Evolutionary conservation across 163 green algal genomes (phyloP), one percentile per base, ranked within the genome.

Genomic region (Chlorella variabilis): DNA sequence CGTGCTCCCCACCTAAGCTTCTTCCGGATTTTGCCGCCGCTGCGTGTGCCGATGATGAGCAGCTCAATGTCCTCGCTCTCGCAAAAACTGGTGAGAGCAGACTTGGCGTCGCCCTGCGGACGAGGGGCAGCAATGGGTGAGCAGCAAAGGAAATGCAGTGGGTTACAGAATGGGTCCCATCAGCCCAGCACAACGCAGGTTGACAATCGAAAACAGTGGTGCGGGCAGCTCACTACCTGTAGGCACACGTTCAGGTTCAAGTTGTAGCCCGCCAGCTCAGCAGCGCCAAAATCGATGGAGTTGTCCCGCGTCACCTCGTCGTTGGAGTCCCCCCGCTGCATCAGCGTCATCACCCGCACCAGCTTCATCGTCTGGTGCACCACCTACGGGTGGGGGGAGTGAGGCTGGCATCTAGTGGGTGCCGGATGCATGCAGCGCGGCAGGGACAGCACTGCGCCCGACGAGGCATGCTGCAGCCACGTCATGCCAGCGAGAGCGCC

Each of bases 51-150:
- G 34, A 89, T 85, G 45, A 89, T 38, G 6, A 89, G 81, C 51
- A 89, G 59, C 49, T 89, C 81, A 23, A 89, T 78, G 34, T 49
- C 62, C 63, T 89, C 85, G 17, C 34, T 62, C 54, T 87, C 81
- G 29, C 82, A 84, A 51, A 87, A 89, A 27, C 31, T 3, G 13
- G 56, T 18, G 4, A 89, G 56, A 7, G 62, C 54, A 13, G 31
- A 36, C 17, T 61, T 54, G 18, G 71, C 34, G 42, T 89, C 85
- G 17, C 85, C 85, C 77, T 83, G 77, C 21, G 31, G 61, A n/a
- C n/a, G n/a, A n/a, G n/a, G n/a, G n/a, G n/a, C n/a, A n/a, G n/a
- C n/a, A n/a, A n/a, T n/a, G n/a, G 62, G 42, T 13, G 51, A 31
- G 51, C 51, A 62, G 51, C 15, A 62, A 27, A 25, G 4, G 13